Base-by-base conservation (phyloP, 345 rosid genomes). In the Barbarea vulgaris region DNA sequence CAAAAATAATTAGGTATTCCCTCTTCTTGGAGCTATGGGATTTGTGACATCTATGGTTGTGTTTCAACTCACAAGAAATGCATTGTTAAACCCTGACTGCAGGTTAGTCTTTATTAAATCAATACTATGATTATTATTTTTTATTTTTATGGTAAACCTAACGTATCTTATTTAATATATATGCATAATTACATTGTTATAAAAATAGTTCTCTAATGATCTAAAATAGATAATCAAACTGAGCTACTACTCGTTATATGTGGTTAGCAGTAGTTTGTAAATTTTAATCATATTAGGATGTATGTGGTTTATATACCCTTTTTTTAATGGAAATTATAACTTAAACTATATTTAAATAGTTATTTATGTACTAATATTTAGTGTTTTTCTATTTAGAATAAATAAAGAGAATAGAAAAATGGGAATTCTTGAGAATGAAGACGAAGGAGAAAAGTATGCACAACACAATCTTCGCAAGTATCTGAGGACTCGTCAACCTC, bases 21-120 rank as follows among this genome's bases (percentile, higher is more conserved):
- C 98, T 5, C 75, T 88, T n/a, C 12, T 88, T 67, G 98, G 84
- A 46, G 93, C 98, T 8, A 87, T 93, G 98, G 73, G 87, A 9
- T 87, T 90, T 33, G 93, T 90, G 19, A 78, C 91, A 19, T 72
- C 88, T 19, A 47, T 88, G 79, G 84, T 86, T 59, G 39, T 82
- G 59, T 90, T 93, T 52, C 94, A 88, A 80, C 89, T 90, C 54
- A 83, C 90, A 8, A 84, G 93, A 50, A 88, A 85, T 63, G 73
- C 84, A 17, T 12, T 89, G 41, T 48, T 57, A 21, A 91, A 91
- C 66, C 97, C 95, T 5, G 93, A 88, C 5, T 93, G 87, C 79
- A 91, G 91, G 93, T 87, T 24, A 3, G 52, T 76, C 36, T 55
- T 55, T 18, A 15, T 28, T 3, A 0, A 18, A 13, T 67, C 50